phyloP scores from a whole-genome alignment of 306 rosid genomes.

The Vigna radiata region DNA sequence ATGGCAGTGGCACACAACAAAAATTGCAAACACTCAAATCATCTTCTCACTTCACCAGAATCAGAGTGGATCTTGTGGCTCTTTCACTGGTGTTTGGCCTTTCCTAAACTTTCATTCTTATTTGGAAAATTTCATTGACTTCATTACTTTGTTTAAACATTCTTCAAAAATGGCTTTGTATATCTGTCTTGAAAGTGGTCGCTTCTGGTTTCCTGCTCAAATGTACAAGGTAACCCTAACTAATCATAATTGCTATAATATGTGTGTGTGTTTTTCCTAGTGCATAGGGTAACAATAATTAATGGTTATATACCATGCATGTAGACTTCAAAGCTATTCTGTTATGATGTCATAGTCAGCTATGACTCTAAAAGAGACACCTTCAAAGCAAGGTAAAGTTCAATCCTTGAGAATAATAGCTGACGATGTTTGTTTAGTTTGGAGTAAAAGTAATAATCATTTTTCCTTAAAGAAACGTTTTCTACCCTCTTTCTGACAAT shows the following conservation, averaged over 20 bases:
- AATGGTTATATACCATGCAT: background rate
- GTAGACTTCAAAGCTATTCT: constrained; percentile 44
- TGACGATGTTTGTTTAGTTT: background rate
- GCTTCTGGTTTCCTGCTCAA: constrained; percentile 79
- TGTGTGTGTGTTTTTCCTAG: too few species aligned
- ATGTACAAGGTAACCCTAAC: constrained; percentile 56
- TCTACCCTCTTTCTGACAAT: too few species aligned
- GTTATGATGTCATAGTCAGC: constrained; percentile 70
- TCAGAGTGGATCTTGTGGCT: constrained; percentile 39
- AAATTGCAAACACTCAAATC: background rate
- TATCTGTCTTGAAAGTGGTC: constrained; percentile 68
- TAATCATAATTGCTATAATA: background rate
- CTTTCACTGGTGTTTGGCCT: constrained; percentile 42
- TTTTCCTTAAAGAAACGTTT: background rate
- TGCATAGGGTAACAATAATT: background rate
- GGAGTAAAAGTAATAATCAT: background rate
- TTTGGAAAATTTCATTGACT: constrained; percentile 22
- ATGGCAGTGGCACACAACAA: constrained; percentile 41
- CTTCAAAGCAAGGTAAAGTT: constrained; percentile 65
- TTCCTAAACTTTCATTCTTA: constrained; percentile 23
- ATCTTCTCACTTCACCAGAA: background rate
- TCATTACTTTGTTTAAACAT: constrained; percentile 38
- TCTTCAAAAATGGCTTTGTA: constrained; percentile 61
- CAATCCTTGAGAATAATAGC: background rate
- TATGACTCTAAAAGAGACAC: constrained; percentile 58